Base-by-base conservation (phyloP, 768 basidiomycete genomes). In the Mrakia gelida region DNA sequence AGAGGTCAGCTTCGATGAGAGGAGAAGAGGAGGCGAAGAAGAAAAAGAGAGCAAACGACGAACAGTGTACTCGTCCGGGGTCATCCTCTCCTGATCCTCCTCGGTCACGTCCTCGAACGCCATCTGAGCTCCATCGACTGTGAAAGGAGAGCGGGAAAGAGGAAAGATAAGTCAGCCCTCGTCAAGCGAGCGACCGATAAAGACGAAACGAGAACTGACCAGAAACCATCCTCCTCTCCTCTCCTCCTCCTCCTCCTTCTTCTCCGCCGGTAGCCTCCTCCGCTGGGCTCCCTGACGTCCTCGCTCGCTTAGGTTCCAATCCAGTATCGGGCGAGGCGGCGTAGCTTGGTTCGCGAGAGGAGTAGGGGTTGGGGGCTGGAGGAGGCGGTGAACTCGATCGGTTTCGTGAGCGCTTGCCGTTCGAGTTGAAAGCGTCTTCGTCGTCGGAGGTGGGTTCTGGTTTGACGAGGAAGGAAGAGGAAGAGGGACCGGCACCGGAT, bases 11-110 rank as follows among this genome's bases (percentile, higher is more conserved):
- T 30, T 73, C 7, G 52, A 56, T 16, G 80, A 85, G 81, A 75
- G 68, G 82, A n/a, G 81, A 23, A 63, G 73, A 11, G 76, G 54
- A 43, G 71, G 38, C 38, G 38, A 38, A 38, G 38, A 3, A 62
- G 28, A 77, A 52, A 34, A 41, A 63, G 18, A 76, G 38, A 75
- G n/a, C 34, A 81, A 41, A 65, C 59, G n/a, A 74, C 80, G 78
- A 89, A 94, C 89, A 43, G 90, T 90, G 82, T 96, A 96, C 84
- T 97, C 95, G 76, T 95, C 95, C 2, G 92, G 91, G 5, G 92
- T 93, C 95, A 97, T 97, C 81, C 90, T 82, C 68, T 94, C 95
- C 81, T 94, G 91, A 82, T 95, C 91, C 80, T 94, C 95, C 81
- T 97, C 95, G 3, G 92, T 95, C 62, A 98, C 89, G 80, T 91